Evolutionary conservation across 441 rosid genomes (phyloP), one percentile per base, ranked within the genome.

Genomic region (Omphalea diandra): DNA sequence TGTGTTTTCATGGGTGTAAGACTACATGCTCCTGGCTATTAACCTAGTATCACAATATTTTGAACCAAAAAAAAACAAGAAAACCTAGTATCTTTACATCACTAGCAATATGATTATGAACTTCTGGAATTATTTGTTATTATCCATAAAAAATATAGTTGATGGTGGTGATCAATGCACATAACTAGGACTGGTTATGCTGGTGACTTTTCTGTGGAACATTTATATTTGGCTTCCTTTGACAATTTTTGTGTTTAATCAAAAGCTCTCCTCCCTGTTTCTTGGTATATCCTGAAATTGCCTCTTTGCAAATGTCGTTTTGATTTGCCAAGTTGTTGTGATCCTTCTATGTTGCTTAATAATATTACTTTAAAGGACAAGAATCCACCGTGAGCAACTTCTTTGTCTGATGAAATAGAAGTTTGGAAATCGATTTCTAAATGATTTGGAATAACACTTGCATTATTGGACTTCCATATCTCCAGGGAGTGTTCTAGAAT

Each of bases 171-270:
- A 46, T 33, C 24, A 41, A 44, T 18, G 3, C 43, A 41, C 29
- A 15, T 54, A 63, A 71, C 29, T 61, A 70, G 73, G 59, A 41
- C n/a, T 29, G 46, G 15, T 54, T 3, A 6, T 32, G 35, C 33
- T 63, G 41, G 60, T 38, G 38, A 47, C 38, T n/a, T 59, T n/a
- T n/a, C n/a, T 43, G 22, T 31, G 8, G 10, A 26, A 44, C 33
- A 17, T 61, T 31, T 41, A 15, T 52, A 18, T n/a, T 32, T 27
- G 59, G 20, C 32, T 26, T 24, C 46, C 17, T 9, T 50, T 10
- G 31, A 50, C 33, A 33, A 47, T 20, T 50, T n/a, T 50, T 22
- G 12, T 7, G 14, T 50, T 50, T 32, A 33, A 65, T 20, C 10
- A 27, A 43, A 27, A 20, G 9, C 20, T 1, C 40, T 17, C 12